Evolutionary conservation across 768 basidiomycete species (phyloP), one percentile per base, ranked within the genome.

Genomic region (Russula lepida): DNA sequence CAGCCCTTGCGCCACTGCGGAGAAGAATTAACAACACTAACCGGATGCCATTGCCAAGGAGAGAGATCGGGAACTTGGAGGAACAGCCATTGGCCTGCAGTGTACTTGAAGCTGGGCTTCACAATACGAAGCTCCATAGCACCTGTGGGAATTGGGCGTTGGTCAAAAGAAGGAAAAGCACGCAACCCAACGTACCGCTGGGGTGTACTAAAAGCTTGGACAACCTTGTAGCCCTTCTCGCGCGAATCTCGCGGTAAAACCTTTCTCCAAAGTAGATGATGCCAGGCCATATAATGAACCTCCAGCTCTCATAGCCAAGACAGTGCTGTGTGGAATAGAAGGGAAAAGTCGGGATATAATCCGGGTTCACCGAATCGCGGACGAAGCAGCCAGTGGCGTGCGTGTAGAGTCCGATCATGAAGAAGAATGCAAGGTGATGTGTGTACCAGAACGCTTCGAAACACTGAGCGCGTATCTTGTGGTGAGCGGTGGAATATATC

Each of bases 401-500:
- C 23, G 89, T 81, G 74, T 89, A 95, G 50, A 97, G 82, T 33
- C 84, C 89, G 63, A 95, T 77, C 84, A 95, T 90, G 77, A 95
- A 94, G 77, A 94, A 91, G 79, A 94, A 92, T 12, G 90, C 91
- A 43, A 94, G 83, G 67, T 95, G 94, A 66, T 95, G 94, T 35
- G 93, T 94, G 73, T 94, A 95, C 93, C 93, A 95, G 78, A 98
- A 98, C 1, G 84, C 91, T 73, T 98, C 94, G 74, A 95, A 97
- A 76, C 85, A 90, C 73, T 93, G 90, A 62, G 81, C 73, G 66
- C 94, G 88, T 64, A 98, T 85, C 74, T 89, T 92, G 69, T 83
- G 79, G 73, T 94, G 91, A 3, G 94, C 92, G 23, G 92, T 94
- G 43, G 89, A 83, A 72, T 95, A 95, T 81, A 95, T 92, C 68